phyloP scores from a whole-genome alignment of 225 moss, liverwort and hornwort genomes.

The Asterella californica region DNA sequence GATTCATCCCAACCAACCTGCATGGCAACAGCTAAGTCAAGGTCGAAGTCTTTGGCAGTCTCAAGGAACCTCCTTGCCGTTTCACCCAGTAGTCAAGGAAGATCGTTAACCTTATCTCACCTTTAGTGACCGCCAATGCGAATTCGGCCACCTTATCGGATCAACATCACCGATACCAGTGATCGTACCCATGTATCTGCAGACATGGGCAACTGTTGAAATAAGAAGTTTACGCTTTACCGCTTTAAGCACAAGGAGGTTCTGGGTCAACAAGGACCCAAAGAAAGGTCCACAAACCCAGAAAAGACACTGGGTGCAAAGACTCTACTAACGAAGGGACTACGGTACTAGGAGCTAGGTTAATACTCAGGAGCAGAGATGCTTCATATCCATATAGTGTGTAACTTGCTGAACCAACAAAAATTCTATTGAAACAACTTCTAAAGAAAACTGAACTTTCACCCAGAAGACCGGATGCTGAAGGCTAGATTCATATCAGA shows the following conservation, averaged over 20 bases:
- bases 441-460: background rate
- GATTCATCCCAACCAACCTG: conserved; percentile 99
- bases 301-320: background rate
- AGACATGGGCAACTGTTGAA: background rate
- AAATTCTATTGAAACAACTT: background rate
- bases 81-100: background rate
- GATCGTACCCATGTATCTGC: conserved; percentile 97
- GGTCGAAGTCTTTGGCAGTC: too few species aligned
- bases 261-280: background rate
- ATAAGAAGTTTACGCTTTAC: background rate
- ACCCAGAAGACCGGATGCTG: background rate
- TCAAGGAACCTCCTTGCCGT: background rate
- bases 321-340: too few species aligned
- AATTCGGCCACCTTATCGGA: conserved; percentile 82
- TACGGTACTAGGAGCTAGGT: too few species aligned
- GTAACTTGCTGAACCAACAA: background rate
- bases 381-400: background rate
- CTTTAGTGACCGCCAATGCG: conserved; percentile 94
- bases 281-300: background rate
- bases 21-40: background rate
- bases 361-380: background rate
- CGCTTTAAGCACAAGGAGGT: background rate
- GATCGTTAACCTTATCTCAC: conserved; percentile 26
- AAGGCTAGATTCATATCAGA: too few species aligned
- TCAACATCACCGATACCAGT: conserved; percentile 91